These are phyloP conservation scores for Stellera chamaejasme DNA, from an alignment of 345 rosid species.

Conservation along the genomic window DNA sequence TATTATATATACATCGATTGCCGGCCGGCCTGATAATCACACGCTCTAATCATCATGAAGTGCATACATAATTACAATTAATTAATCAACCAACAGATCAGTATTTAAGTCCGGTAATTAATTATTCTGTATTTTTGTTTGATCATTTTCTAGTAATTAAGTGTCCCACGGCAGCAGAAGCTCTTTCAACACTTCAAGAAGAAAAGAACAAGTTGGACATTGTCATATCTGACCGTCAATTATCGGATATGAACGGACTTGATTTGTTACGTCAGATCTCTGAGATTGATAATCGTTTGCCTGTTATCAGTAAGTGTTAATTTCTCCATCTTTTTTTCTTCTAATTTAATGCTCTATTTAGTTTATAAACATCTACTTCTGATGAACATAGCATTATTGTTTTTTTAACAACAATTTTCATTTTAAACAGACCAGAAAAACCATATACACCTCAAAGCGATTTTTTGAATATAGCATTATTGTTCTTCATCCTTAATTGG, in stretches of 20 bases:
- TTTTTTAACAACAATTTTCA: too few relatives aligned
- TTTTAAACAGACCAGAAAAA: too few relatives aligned
- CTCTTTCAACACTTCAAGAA: slow-evolving; percentile 20
- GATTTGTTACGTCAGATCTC: slow-evolving; percentile 14
- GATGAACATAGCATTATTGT: not conserved
- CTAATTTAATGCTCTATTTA: not conserved
- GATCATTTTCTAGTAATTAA: slow-evolving; percentile 16
- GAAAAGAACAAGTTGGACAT: slow-evolving; percentile 22
- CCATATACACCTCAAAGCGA: too few relatives aligned
- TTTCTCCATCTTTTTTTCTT: too few relatives aligned
- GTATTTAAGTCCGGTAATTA: not conserved
- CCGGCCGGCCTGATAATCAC: too few relatives aligned
- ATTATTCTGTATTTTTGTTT: not conserved
- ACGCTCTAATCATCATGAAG: too few relatives aligned
- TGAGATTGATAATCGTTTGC: slow-evolving; percentile 15
- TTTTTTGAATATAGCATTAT: too few relatives aligned
- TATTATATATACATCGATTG: too few relatives aligned
- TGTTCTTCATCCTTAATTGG: too few relatives aligned
- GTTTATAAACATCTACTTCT: not conserved
- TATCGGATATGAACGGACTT: slow-evolving; percentile 31
- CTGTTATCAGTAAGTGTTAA: slow-evolving; percentile 22
- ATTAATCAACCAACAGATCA: too few relatives aligned
- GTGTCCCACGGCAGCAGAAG: slow-evolving; percentile 16
- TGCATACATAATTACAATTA: too few relatives aligned
- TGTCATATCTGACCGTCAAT: slow-evolving; percentile 18